A percentile compares a stretch with the other conserved stretches of the same genome.
Evolutionary conservation across 805 yeast species (phyloP).

Genomic region (Osmozyma mogii): DNA sequence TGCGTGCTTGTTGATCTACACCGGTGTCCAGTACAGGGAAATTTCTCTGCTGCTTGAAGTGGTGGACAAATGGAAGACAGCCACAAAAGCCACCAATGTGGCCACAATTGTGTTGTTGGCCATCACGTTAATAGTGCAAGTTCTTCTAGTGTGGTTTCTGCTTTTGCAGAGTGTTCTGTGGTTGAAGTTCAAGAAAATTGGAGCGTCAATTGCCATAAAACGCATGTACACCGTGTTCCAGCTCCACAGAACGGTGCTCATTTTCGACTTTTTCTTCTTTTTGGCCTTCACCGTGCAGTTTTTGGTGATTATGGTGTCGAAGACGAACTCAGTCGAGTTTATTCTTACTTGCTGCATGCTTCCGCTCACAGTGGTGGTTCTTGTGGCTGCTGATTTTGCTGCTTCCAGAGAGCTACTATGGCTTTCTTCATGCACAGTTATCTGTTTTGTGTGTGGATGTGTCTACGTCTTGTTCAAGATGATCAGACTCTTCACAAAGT

Average conservation of each 20-base stretch:
- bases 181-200: conserved; percentile 41
- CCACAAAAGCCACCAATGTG: conserved; percentile 32
- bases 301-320: conserved; percentile 35
- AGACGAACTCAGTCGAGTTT: conserved; percentile 33
- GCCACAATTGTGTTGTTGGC: conserved; percentile 37
- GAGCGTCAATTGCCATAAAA: conserved; percentile 36
- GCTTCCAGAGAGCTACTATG: conserved; percentile 25
- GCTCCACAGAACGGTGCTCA: conserved; percentile 30
- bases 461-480: conserved; percentile 42
- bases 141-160: conserved; percentile 19
- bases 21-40: conserved; percentile 40
- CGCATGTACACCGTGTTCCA: conserved; percentile 31
- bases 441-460: conserved; percentile 29
- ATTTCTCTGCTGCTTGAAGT: conserved; percentile 13
- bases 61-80: conserved; percentile 18
- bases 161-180: conserved; percentile 36
- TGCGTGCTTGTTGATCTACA: conserved; percentile 36
- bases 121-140: conserved; percentile 24
- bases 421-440: conserved; percentile 20
- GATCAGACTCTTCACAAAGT: conserved; percentile 36
- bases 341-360: conserved; percentile 38
- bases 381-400: conserved; percentile 29
- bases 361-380: conserved; percentile 33
- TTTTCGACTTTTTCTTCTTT: conserved; percentile 40
- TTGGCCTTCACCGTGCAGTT: conserved; percentile 44